Evolutionary conservation across 2,329 filamentous ascomycete species (phyloP), one percentile per base, ranked within the genome.

Genomic region (Hypoxylon sp.): DNA sequence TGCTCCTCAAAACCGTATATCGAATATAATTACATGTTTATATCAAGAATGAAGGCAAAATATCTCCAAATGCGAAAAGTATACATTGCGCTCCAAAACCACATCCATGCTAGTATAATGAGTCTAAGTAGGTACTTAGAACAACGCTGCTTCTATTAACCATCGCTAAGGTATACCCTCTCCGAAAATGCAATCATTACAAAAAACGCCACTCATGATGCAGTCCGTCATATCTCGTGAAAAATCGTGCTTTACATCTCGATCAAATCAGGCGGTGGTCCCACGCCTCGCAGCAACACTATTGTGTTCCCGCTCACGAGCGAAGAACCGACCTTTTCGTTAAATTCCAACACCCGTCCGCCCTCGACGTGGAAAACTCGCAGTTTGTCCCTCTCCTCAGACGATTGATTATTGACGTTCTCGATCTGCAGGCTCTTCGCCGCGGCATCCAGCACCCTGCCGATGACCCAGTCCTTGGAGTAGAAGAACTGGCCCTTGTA

Each of bases 291-390:
- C 43, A 99, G 66, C 64, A 99, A 69, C 16, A 97, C 91, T 58
- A 99, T 84, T 7, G 91, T 97, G 68, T 99, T 93, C 1, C 94
- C 94, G 61, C 83, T 92, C 59, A 83, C 83, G 51, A 95, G 76
- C 19, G 78, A 79, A 42, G 78, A 78, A 3, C 91, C 91, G 46
- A 96, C 78, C 76, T 93, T 92, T 72, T 97, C 92, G 16, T 82
- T 85, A 65, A 95, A 99, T 53, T 94, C 92, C 57, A 99, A 71
- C 56, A 99, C 71, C 50, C 91, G 78, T 0, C 94, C 94, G 0
- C 88, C 90, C 68, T 99, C 92, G 0, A 99, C 90, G 69, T 97
- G 92, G 66, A 96, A 99, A 0, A 99, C 85, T 6, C 94, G 77
- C 59, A 99, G 70, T 71, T 88, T 88, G 51, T 91, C 87, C 68